Evolutionary conservation across 106 monocot species (phyloP), one percentile per base, ranked within the genome.

Genomic region (Dioscorea dumetorum): DNA sequence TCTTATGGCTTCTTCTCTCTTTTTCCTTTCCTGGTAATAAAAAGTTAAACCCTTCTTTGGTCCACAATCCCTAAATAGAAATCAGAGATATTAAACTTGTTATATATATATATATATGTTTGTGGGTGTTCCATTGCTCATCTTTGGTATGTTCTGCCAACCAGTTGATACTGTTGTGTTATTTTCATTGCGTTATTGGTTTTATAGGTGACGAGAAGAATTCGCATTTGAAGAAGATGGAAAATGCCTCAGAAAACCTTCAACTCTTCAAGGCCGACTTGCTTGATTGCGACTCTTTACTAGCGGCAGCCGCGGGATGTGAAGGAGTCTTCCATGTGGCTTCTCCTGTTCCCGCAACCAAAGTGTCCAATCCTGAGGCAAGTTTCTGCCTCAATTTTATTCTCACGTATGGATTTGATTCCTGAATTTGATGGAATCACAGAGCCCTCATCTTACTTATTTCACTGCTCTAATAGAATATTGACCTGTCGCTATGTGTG

Each of bases 281-380:
- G 51, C 77, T 84, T 1, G 66, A 80, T 32, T 72, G 67, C 16
- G 50, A 66, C 14, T 14, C 41, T 11, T 8, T 77, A 13, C 34
- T 57, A 24, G 22, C 59, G 10, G 80, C 72, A 14, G 62, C 77
- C 63, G 53, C 41, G 28, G 80, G 80, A 5, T 84, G 84, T 62
- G 80, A 70, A 23, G 84, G 80, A 4, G 80, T 84, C 22, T 80
- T 80, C 68, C 84, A 84, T 61, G 66, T 70, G 2, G 80, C 84
- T 2, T 73, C 67, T 68, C 84, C 84, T 70, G 71, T 80, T 22
- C 69, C 71, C 41, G 35, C 58, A 35, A 20, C 35, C 49, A 69
- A 76, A 50, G 61, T 71, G 8, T 53, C 57, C 2, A 57, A 81
- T 75, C 73, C 70, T 24, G 74, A 85, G 77, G 85, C 33, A 1